Percentiles rank a stretch among this genome's conserved stretches.
Evolutionary conservation across 78 protist species (phyloP).

Genomic region (Cavenderia fasciculata): DNA sequence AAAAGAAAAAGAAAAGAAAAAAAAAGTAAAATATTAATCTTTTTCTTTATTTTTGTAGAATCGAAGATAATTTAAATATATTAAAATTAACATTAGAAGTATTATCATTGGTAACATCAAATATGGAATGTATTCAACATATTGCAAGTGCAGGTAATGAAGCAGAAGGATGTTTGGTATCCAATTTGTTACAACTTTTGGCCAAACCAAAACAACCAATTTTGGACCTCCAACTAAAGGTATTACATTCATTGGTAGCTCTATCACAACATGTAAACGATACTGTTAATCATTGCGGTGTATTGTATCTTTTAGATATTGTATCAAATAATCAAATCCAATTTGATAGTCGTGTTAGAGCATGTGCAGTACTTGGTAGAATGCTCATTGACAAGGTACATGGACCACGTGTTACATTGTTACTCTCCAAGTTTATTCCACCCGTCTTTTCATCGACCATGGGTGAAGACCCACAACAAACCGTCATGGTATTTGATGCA

Average conservation of each 20-base stretch:
- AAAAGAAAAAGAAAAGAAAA: no score
- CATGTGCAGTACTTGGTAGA: constrained; percentile 35
- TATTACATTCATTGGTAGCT: constrained; percentile 8
- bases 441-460: constrained; percentile 85
- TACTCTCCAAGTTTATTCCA: constrained; percentile 75
- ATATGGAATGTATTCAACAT: constrained; percentile 70
- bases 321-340: constrained; percentile 40
- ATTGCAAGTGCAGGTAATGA: constrained; percentile 40
- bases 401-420: constrained; percentile 50
- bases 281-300: constrained; percentile 49
- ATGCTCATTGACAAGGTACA: constrained; percentile 74
- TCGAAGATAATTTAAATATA: constrained; percentile 16
- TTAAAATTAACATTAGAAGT: neutral
- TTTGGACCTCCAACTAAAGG: constrained; percentile 3
- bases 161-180: neutral
- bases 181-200: constrained; percentile 27
- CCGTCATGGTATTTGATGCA: constrained; percentile 77
- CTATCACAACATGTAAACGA: constrained; percentile 52
- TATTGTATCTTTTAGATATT: constrained; percentile 56
- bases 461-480: constrained; percentile 77
- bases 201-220: constrained; percentile 4
- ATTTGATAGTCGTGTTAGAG: constrained; percentile 23
- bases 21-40: no score
- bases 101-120: constrained; percentile 27
- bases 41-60: no score